Percentiles rank a stretch among this genome's conserved stretches.
Evolutionary conservation across 805 yeast species (phyloP).

Genomic region (Hanseniaspora taiwanica): DNA sequence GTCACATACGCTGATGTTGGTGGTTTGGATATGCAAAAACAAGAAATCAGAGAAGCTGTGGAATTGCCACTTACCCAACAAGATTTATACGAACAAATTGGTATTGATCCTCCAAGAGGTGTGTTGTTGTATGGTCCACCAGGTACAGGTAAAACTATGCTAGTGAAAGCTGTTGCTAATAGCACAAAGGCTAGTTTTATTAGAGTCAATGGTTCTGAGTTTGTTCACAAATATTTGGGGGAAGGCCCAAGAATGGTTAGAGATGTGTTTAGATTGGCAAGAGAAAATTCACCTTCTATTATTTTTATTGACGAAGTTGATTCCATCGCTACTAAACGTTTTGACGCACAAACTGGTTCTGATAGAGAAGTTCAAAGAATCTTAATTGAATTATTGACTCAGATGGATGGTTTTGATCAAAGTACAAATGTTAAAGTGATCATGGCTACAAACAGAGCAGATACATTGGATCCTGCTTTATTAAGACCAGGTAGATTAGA

Average conservation of each 20-base stretch:
- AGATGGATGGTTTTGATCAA: constrained; percentile 99
- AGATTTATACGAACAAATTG: constrained; percentile 91
- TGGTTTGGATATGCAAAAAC: constrained; percentile 98
- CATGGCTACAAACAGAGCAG: constrained; percentile 99
- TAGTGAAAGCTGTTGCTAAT: constrained; percentile 97
- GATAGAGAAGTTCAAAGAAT: constrained; percentile 99
- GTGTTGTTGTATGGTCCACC: constrained; percentile 98
- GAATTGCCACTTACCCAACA: constrained; percentile 93
- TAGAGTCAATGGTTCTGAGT: constrained; percentile 95
- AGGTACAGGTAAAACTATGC: constrained; percentile 98
- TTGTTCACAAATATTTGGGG: constrained; percentile 94
- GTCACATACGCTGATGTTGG: constrained; percentile 96
- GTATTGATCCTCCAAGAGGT: constrained; percentile 98
- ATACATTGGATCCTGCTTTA: constrained; percentile 94
- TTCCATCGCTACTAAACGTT: constrained; percentile 97
- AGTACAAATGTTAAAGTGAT: constrained; percentile 89
- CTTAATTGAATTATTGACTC: constrained; percentile 85
- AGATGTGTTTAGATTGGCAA: constrained; percentile 91
- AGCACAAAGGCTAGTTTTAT: constrained; percentile 91
- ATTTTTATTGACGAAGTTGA: constrained; percentile 97
- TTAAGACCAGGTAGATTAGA: constrained; percentile 97
- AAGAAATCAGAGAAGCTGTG: constrained; percentile 96
- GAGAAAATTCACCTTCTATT: constrained; percentile 94
- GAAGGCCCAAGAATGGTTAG: constrained; percentile 99
- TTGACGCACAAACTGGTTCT: constrained; percentile 99